Base-by-base conservation (phyloP, 2,329 filamentous ascomycete genomes). In the Fusarium circinatum region DNA sequence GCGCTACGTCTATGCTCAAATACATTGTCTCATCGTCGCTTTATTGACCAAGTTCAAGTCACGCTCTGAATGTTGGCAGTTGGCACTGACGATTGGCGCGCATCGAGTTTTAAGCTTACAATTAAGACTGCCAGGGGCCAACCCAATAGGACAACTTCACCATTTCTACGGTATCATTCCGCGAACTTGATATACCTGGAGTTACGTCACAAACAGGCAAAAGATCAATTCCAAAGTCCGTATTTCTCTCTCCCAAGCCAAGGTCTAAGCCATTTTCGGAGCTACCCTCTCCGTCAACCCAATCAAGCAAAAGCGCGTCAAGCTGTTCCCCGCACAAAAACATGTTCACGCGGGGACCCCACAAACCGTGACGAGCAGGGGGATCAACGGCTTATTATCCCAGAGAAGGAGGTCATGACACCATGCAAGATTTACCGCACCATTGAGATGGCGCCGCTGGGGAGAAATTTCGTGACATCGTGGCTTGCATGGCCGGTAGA, bases 321-420 rank as follows among this genome's bases (percentile, higher is more conserved):
- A 52, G 10, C 20, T 38, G 36, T 70, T 45, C 67, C 66, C 67
- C 68, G 44, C 67, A 66, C 63, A 62, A 18, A 44, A 36, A 45
- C 39, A 44, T 38, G 38, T 49, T 42, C 34, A 56, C 39, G 68
- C 67, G 68, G 68, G 67, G 67, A 61, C 68, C 68, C 68, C 67
- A 68, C 61, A 70, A 64, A 52, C 42, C 24, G 20, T 18, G 38
- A 54, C 48, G 17, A 30, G 51, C 65, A 36, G 49, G 42, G 48
- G 49, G 24, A 32, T n/a, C 41, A 26, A 49, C 59, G 66, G 61
- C 34, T 36, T 42, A 18, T 26, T 56, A 30, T 51, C 62, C 68
- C 15, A 54, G 68, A 70, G 14, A 15, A 39, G 67, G 48, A 48
- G 52, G 60, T 49, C 60, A 70, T 38, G 49, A 48, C 54, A 66